Evolutionary conservation across 2,329 filamentous ascomycete genomes (phyloP).

Genomic region (Canariomyces notabilis): DNA sequence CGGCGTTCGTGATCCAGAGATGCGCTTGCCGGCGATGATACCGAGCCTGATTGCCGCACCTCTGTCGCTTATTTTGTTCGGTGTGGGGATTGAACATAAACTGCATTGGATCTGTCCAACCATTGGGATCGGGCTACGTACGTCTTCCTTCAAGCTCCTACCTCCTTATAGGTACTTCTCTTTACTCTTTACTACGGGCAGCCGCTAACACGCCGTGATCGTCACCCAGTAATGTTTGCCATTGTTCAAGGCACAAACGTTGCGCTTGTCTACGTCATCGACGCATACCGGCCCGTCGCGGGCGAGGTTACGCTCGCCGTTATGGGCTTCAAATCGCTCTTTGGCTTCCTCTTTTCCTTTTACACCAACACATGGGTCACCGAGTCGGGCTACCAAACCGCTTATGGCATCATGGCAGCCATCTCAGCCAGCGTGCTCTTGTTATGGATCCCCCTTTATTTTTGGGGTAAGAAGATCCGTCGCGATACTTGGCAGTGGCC

Average conservation of each 20-base stretch:
- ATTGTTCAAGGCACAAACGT: slow-evolving; percentile 53
- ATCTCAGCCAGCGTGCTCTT: slow-evolving; percentile 45
- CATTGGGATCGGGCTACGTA: slow-evolving; percentile 48
- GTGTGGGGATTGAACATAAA: slow-evolving; percentile 41
- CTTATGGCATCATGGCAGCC: slow-evolving; percentile 54
- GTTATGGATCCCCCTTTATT: slow-evolving; percentile 45
- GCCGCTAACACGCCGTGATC: neutral
- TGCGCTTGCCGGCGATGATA: slow-evolving; percentile 51
- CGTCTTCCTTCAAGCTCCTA: slow-evolving; percentile 24
- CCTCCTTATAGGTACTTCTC: neutral
- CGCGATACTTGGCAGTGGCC: slow-evolving; percentile 45
- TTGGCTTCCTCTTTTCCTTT: slow-evolving; percentile 55
- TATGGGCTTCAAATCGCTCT: slow-evolving; percentile 51
- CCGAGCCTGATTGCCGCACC: slow-evolving; percentile 48
- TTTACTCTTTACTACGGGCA: slow-evolving; percentile 7
- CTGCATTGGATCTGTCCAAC: slow-evolving; percentile 53
- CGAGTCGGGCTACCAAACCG: slow-evolving; percentile 42
- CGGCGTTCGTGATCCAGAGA: slow-evolving; percentile 54
- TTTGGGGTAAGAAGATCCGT: slow-evolving; percentile 47
- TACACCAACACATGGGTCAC: slow-evolving; percentile 57
- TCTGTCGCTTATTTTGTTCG: slow-evolving; percentile 41
- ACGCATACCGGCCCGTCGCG: slow-evolving; percentile 52
- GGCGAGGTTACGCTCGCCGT: slow-evolving; percentile 51
- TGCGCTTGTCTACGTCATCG: slow-evolving; percentile 52
- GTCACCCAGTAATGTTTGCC: slow-evolving; percentile 46